Percentiles rank a stretch among this genome's conserved stretches.
phyloP scores from a whole-genome alignment of 1,284 basidiomycete genomes.

The Schizophyllum commune region DNA sequence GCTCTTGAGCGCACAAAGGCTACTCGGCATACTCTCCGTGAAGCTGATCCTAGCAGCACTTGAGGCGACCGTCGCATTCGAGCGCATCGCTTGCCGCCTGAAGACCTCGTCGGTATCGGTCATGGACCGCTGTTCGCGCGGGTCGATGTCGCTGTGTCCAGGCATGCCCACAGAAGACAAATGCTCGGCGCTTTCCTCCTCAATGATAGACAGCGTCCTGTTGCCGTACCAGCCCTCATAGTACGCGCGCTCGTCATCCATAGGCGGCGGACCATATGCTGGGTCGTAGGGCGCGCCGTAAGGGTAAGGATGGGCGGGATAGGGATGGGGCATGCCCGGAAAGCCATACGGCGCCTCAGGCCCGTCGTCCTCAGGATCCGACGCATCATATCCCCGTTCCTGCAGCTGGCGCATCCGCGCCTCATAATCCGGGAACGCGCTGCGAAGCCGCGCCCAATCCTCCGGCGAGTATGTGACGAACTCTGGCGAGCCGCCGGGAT shows the following conservation, averaged over 20 bases:
- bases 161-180: background rate
- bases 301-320: background rate
- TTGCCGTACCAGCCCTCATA: background rate
- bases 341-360: background rate
- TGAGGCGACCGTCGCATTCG: background rate
- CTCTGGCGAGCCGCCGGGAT: no score
- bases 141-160: background rate
- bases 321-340: background rate
- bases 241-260: background rate
- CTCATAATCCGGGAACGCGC: background rate
- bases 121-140: background rate
- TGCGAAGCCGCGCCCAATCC: background rate
- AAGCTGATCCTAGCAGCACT: background rate
- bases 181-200: background rate
- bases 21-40: background rate
- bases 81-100: background rate
- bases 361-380: background rate
- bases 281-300: background rate
- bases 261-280: background rate
- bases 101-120: background rate
- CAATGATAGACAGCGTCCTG: background rate
- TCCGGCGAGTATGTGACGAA: background rate
- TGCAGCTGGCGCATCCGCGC: background rate
- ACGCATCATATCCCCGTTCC: background rate
- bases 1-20: background rate